These are phyloP conservation scores for Camelina sativa DNA, from an alignment of 345 rosid species.

Conservation along the genomic window DNA sequence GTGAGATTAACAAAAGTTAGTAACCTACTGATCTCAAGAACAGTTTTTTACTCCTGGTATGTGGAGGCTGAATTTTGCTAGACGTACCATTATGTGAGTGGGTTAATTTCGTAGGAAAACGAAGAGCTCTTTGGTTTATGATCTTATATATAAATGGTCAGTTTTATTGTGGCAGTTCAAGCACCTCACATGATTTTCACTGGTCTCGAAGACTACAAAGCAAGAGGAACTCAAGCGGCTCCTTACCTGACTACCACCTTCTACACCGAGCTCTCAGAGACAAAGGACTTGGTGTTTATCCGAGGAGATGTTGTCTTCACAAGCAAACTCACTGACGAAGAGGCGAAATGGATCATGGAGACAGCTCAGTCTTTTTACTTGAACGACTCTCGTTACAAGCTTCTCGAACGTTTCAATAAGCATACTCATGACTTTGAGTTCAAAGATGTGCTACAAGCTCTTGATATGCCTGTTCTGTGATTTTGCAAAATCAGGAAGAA, in stretches of 20 bases:
- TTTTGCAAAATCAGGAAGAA: neutral
- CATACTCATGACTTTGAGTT: conserved; percentile 80
- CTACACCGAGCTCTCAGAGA: conserved; percentile 83
- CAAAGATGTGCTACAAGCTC: conserved; percentile 79
- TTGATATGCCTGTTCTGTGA: conserved; percentile 78
- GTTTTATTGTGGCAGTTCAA: conserved; percentile 65
- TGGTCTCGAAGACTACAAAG: conserved; percentile 98
- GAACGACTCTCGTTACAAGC: conserved; percentile 76
- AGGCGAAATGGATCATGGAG: conserved; percentile 94
- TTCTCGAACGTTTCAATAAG: conserved; percentile 83
- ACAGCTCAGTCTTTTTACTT: conserved; percentile 84
- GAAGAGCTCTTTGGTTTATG: neutral
- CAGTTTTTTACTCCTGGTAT: neutral
- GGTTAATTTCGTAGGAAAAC: neutral
- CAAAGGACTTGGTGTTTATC: conserved; percentile 79
- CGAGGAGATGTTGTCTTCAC: conserved; percentile 88
- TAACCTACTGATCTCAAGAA: neutral
- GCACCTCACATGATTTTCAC: conserved; percentile 89
- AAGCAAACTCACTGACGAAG: conserved; percentile 83
- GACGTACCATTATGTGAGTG: neutral
- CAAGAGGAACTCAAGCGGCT: conserved; percentile 94
- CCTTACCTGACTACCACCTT: conserved; percentile 71
- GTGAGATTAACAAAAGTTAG: neutral
- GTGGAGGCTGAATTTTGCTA: conserved; percentile 15
- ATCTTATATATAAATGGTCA: neutral